A percentile compares a stretch with the other conserved stretches of the same genome.
Evolutionary conservation across 2,329 filamentous ascomycete species (phyloP).

Genomic region (Fusarium nematophilum): DNA sequence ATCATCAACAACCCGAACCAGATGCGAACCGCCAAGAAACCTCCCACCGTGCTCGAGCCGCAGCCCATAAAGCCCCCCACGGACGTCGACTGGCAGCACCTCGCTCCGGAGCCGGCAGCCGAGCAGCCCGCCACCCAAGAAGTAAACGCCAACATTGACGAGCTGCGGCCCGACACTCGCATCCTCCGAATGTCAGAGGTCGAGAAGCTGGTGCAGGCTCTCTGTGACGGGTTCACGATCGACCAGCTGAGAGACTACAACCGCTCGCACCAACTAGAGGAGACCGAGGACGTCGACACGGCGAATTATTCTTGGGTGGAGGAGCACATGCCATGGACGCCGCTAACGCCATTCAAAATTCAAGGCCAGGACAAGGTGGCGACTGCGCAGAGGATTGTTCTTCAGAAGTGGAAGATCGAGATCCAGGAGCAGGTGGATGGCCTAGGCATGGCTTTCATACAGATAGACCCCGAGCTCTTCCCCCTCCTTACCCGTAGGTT

Average conservation of each 20-base stretch:
- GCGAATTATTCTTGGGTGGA: slow-evolving; percentile 56
- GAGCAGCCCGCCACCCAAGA: slow-evolving; percentile 48
- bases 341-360: slow-evolving; percentile 25
- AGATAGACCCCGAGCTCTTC: slow-evolving; percentile 55
- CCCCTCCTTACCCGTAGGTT: slow-evolving; percentile 58
- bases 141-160: slow-evolving; percentile 59
- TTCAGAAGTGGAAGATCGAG: slow-evolving; percentile 62
- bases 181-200: slow-evolving; percentile 56
- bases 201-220: slow-evolving; percentile 50
- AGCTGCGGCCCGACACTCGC: slow-evolving; percentile 57
- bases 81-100: slow-evolving; percentile 47
- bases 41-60: slow-evolving; percentile 30
- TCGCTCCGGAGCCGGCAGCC: slow-evolving; percentile 44
- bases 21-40: slow-evolving; percentile 35
- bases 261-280: slow-evolving; percentile 9
- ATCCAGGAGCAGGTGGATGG: slow-evolving; percentile 57
- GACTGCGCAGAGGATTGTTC: slow-evolving; percentile 58
- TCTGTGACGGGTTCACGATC: slow-evolving; percentile 60
- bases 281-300: slow-evolving; percentile 5
- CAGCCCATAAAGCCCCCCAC: slow-evolving; percentile 14
- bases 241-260: slow-evolving; percentile 60
- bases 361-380: slow-evolving; percentile 52
- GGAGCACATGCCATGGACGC: slow-evolving; percentile 54
- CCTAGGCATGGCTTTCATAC: slow-evolving; percentile 55
- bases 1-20: slow-evolving; percentile 57